Conservation (phyloP, 805 yeast genomes). For the Kluyveromyces siamensis region DNA sequence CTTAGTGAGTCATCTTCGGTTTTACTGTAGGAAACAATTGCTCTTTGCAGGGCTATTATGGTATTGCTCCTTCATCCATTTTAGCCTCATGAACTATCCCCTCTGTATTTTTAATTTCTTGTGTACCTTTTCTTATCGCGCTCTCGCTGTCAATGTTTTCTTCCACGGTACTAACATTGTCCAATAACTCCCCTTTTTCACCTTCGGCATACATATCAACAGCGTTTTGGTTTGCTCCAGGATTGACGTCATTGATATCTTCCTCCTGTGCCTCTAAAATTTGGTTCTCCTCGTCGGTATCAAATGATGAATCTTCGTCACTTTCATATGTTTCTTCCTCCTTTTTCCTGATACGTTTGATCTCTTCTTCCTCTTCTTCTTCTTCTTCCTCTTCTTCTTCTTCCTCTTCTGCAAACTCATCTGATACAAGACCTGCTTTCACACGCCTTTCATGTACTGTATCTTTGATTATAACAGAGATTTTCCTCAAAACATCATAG, state of each 20-base stretch:
- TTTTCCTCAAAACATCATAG: slow-evolving; percentile 21
- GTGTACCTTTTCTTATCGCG: too few species aligned
- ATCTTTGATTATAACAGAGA: slow-evolving; percentile 18
- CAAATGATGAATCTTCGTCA: neutral
- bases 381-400: slow-evolving; percentile 5
- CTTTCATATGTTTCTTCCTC: neutral
- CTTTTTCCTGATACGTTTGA: slow-evolving; percentile 5
- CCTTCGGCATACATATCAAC: neutral
- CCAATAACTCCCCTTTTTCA: neutral
- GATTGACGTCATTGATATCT: neutral
- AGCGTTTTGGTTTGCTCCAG: too few species aligned
- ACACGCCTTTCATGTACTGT: slow-evolving; percentile 18
- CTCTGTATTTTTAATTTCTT: too few species aligned
- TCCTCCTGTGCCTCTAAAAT: neutral
- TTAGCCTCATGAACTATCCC: too few species aligned
- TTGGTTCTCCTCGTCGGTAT: neutral
- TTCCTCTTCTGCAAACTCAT: slow-evolving; percentile 4
- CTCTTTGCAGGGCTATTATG: too few species aligned
- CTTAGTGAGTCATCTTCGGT: too few species aligned
- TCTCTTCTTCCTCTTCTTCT: slow-evolving; percentile 4
- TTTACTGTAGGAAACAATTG: too few species aligned
- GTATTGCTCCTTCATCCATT: too few species aligned
- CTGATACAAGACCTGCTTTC: slow-evolving; percentile 1
- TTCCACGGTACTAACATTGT: too few species aligned
- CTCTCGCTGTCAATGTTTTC: too few species aligned